Evolutionary conservation across 305 asterid species (phyloP).

Genomic region (Nicotiana rustica): DNA sequence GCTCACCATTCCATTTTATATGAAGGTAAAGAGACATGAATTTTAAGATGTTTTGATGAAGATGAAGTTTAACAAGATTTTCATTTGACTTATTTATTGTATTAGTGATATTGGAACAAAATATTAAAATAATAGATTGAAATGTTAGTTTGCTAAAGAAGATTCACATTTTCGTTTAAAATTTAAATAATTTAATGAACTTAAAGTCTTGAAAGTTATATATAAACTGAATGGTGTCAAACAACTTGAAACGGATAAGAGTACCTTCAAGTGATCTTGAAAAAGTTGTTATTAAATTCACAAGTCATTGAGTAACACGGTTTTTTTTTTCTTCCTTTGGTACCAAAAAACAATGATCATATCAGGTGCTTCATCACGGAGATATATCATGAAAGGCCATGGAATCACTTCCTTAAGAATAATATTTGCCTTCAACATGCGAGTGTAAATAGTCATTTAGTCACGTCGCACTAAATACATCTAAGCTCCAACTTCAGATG

Average conservation of each 20-base stretch:
- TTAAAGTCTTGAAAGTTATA: not conserved
- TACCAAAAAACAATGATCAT: not conserved
- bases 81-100: not conserved
- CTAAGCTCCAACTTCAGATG: not conserved
- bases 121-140: not conserved
- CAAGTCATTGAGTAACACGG: not conserved
- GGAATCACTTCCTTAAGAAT: slow-evolving; percentile 6
- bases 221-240: not conserved
- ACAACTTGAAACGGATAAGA: not conserved
- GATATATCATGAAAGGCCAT: not conserved
- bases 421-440: not conserved
- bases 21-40: not conserved
- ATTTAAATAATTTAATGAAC: not conserved
- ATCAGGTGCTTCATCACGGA: not conserved
- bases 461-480: not conserved
- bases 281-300: not conserved
- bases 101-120: not conserved
- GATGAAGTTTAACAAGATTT: not conserved
- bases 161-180: not conserved
- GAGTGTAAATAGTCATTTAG: not conserved
- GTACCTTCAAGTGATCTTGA: not conserved
- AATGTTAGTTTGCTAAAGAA: not conserved
- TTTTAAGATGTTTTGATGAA: not conserved
- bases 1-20: not conserved
- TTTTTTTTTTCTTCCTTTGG: not conserved